Conservation (phyloP, 2,329 filamentous ascomycete species). For the Aspergillus unguis region DNA sequence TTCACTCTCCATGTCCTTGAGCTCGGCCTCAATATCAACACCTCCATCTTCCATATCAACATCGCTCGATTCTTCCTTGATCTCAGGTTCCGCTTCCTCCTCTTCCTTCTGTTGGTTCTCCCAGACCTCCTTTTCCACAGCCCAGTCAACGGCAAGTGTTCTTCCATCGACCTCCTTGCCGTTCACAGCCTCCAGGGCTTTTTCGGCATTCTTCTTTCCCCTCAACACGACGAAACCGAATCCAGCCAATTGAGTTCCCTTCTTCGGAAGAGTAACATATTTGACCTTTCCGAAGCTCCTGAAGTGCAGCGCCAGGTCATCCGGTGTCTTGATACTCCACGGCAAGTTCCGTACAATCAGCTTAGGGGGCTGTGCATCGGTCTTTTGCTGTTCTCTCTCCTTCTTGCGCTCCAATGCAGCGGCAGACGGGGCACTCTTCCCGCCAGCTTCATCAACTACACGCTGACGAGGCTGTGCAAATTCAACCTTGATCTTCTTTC, state of each 20-base stretch:
- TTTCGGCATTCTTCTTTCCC: slow-evolving; percentile 86
- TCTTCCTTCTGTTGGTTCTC: slow-evolving; percentile 58
- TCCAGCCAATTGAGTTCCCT: slow-evolving; percentile 68
- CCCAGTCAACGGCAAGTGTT: slow-evolving; percentile 91
- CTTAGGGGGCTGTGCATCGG: slow-evolving; percentile 63
- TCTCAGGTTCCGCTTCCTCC: slow-evolving; percentile 21
- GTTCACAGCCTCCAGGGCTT: slow-evolving; percentile 78
- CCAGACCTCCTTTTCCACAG: slow-evolving; percentile 88
- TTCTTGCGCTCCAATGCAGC: slow-evolving; percentile 38
- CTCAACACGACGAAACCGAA: slow-evolving; percentile 92
- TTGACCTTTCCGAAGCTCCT: slow-evolving; percentile 88
- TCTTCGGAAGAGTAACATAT: slow-evolving; percentile 76
- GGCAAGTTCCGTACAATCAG: slow-evolving; percentile 90
- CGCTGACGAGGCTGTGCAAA: slow-evolving; percentile 82
- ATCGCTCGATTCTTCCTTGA: slow-evolving; percentile 44
- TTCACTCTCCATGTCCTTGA: slow-evolving; percentile 43
- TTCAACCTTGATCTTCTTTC: slow-evolving; percentile 79
- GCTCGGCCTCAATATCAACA: slow-evolving; percentile 29
- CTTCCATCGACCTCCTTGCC: slow-evolving; percentile 87
- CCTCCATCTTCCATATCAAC: slow-evolving; percentile 53
- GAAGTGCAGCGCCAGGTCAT: slow-evolving; percentile 77
- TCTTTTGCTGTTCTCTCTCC: slow-evolving; percentile 56
- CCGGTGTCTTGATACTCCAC: slow-evolving; percentile 87
- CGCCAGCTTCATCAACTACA: slow-evolving; percentile 53
- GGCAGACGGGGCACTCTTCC: slow-evolving; percentile 39